A percentile compares a stretch with the other conserved stretches of the same genome.
Evolutionary conservation across 768 basidiomycete genomes (phyloP).

Genomic region (Fistulinella prunicolor): DNA sequence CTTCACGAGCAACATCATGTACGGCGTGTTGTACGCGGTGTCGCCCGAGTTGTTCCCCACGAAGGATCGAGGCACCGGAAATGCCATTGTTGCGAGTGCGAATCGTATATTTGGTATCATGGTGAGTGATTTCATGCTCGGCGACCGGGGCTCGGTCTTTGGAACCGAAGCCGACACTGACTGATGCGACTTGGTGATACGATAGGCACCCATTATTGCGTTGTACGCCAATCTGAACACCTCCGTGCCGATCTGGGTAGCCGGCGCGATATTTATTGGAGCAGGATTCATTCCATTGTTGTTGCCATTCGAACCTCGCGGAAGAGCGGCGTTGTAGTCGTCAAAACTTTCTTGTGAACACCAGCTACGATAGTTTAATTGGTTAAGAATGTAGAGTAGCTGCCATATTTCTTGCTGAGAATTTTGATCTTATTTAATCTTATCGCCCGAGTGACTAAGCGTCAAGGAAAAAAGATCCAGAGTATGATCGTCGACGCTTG

Average conservation of each 20-base stretch:
- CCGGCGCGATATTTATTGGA: constrained; percentile 50
- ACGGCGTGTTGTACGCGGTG: constrained; percentile 44
- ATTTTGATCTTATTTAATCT: constrained; percentile 7
- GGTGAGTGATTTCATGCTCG: constrained; percentile 28
- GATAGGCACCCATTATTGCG: constrained; percentile 48
- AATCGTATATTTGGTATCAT: constrained; percentile 61
- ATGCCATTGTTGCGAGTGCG: constrained; percentile 48
- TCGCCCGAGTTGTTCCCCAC: constrained; percentile 55
- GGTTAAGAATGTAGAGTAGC: no score
- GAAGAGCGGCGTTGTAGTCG: constrained; percentile 48
- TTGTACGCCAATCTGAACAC: constrained; percentile 47
- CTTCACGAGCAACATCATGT: constrained; percentile 57
- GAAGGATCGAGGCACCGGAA: constrained; percentile 53
- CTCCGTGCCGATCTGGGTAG: constrained; percentile 52
- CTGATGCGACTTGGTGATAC: neutral
- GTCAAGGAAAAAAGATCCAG: neutral
- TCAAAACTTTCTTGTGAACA: neutral
- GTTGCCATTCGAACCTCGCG: constrained; percentile 56
- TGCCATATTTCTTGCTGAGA: no score
- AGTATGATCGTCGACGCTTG: neutral
- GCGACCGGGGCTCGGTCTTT: no score
- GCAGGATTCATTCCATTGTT: constrained; percentile 47
- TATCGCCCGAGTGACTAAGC: constrained; percentile 21
- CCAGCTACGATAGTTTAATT: no score
- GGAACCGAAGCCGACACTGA: neutral